Evolutionary conservation across 805 yeast species (phyloP), one percentile per base, ranked within the genome.

Genomic region (Spathaspora passalidarum): DNA sequence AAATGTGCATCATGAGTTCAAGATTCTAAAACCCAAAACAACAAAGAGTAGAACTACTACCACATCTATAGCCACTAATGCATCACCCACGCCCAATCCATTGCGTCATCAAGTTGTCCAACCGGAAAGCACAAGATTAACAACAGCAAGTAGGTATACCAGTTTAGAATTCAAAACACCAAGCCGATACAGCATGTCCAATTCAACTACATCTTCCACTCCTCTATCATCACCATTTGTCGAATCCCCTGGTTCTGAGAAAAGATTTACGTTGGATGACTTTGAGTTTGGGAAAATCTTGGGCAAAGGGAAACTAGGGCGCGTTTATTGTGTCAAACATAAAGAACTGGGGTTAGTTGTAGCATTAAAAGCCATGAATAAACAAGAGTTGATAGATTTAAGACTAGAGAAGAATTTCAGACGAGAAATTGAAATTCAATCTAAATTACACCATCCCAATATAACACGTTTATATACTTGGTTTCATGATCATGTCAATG

Each of bases 291-390:
- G 97, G 14, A 78, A 83, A 44, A 82, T 85, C 47, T 73, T 92
- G 41, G 99, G 98, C 0, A 89, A 88, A 60, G 99, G 99, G 5
- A 89, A 90, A 62, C 83, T 91, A 57, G 99, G 99, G 7, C 82
- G 81, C 56, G 98, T 94, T 1, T 91, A 89, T 64, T 87, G 96
- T 60, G 97, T 86, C 7, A 76, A 77, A 46, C 97, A 90, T 61
- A 82, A 79, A 52, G 57, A 67, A 29, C 77, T 88, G 0, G 96
- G 95, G 1, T 87, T 80, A 59, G 74, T 92, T 1, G 88, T 95
- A 62, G 99, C 99, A 1, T 68, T 92, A 56, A 92, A 94, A 61
- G 94, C 85, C 2, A 88, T 94, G 97, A 82, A 83, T 48, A 92
- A 90, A 65, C 73, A 75, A 44, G 97, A 91, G 52, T 72, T 92